Base-by-base conservation (phyloP, 257 asterid species). In the Solanum piurae region DNA sequence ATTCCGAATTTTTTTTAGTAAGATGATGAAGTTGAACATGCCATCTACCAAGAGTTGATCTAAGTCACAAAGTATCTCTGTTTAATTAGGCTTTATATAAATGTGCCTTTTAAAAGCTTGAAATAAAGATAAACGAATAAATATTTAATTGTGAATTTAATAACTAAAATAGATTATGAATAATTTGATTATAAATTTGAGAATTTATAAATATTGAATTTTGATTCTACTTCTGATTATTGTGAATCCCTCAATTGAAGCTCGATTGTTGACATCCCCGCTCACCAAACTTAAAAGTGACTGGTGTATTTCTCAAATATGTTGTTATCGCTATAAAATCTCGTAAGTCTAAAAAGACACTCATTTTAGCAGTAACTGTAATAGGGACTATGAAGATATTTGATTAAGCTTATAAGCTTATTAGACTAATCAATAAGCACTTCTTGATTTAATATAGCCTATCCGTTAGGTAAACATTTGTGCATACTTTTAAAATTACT, bases 1-100 rank as follows among this genome's bases (percentile, higher is more conserved):
- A 46, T 13, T 46, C 13, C 6, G 0, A 46, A 4, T 0, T 4
- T 4, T 4, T 4, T 46, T 13, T 2, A 5, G 18, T 4, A 46
- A 46, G 20, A 46, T 13, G 60, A 49, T 52, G 62, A 16, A 52
- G n/a, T 52, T 16, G n/a, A 52, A 16, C 62, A 16, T 52, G 20
- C 23, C 9, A 18, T 52, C 62, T 52, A 18, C n/a, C 62, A 6
- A 52, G 23, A 52, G 23, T 52, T 46, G 20, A 46, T 52, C 62
- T 1, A 16, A 52, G 62, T 52, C 9, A 52, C 8, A 5, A 49
- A 14, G 18, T 25, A 25, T 66, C 36, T 66, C 36, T 7, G 2
- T 66, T 66, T 12, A 12, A 11, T 25, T 25, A 25, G 73, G 73
- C 36, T 25, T 66, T 66, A 66, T 66, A 25, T 25, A 66, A 12